Conservation (phyloP, 2,329 filamentous ascomycete genomes). For the Curvularia sp. region DNA sequence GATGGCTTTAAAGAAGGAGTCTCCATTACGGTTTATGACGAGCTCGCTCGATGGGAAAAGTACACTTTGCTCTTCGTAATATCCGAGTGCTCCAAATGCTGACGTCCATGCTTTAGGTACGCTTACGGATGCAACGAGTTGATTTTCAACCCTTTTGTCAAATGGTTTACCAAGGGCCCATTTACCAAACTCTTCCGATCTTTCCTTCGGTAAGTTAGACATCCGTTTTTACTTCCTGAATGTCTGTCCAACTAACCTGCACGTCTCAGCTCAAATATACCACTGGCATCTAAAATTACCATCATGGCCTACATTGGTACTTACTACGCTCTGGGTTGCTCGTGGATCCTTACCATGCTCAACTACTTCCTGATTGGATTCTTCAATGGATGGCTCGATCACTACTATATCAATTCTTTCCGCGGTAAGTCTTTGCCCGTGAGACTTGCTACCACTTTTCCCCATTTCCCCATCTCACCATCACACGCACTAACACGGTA, state of each 20-base stretch:
- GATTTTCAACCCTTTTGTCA: conserved; percentile 70
- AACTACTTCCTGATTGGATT: conserved; percentile 78
- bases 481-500: background rate
- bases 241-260: background rate
- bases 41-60: conserved; percentile 75
- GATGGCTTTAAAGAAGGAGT: conserved; percentile 77
- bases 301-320: conserved; percentile 75
- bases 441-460: too few species aligned
- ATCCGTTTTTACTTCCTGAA: accelerated
- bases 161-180: conserved; percentile 68
- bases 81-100: background rate
- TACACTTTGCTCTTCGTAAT: conserved; percentile 2
- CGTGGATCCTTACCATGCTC: conserved; percentile 69
- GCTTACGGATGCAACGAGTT: conserved; percentile 76
- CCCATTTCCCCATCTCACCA: background rate
- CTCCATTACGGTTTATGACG: conserved; percentile 75
- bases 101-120: conserved; percentile 44
- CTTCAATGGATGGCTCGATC: conserved; percentile 76
- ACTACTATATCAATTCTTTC: conserved; percentile 80
- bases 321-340: conserved; percentile 74
- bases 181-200: conserved; percentile 70
- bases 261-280: conserved; percentile 60
- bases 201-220: conserved; percentile 57
- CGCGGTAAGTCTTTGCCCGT: conserved; percentile 49
- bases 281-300: conserved; percentile 71